Conservation (phyloP, 495 filamentous ascomycete genomes). For the Daldinia loculata region DNA sequence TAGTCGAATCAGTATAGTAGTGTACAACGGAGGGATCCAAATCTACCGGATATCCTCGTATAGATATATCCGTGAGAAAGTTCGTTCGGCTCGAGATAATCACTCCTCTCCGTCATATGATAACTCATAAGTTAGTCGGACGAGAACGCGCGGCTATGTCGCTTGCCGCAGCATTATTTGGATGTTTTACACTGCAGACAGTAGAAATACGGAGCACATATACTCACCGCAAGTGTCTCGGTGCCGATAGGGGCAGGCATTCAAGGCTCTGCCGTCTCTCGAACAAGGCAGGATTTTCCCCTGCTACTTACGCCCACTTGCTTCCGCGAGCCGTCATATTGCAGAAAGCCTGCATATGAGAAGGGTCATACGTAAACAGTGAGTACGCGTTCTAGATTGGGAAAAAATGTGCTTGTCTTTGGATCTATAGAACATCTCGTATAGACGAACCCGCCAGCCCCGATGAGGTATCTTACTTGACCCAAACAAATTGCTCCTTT, state of each 20-base stretch:
- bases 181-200: slow-evolving; percentile 28
- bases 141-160: slow-evolving; percentile 28
- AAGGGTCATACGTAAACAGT: slow-evolving; percentile 27
- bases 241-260: slow-evolving; percentile 22
- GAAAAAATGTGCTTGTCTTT: background rate
- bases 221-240: slow-evolving; percentile 33
- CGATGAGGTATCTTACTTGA: slow-evolving; percentile 10
- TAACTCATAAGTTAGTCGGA: slow-evolving; percentile 25
- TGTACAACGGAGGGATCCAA: background rate
- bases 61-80: slow-evolving; percentile 22
- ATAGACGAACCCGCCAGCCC: slow-evolving; percentile 8
- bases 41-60: slow-evolving; percentile 5
- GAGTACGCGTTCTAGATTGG: slow-evolving; percentile 3
- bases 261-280: slow-evolving; percentile 15
- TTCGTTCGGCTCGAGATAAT: background rate
- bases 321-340: slow-evolving; percentile 20
- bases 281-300: slow-evolving; percentile 37
- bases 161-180: slow-evolving; percentile 26
- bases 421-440: slow-evolving; percentile 14
- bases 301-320: slow-evolving; percentile 20
- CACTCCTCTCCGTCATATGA: slow-evolving; percentile 16
- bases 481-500: background rate
- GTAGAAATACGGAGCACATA: slow-evolving; percentile 27
- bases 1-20: background rate
- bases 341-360: slow-evolving; percentile 29